A percentile compares a stretch with the other conserved stretches of the same genome.
Conservation (phyloP, 805 yeast species). For the Saccharomycopsis fibuligera region DNA sequence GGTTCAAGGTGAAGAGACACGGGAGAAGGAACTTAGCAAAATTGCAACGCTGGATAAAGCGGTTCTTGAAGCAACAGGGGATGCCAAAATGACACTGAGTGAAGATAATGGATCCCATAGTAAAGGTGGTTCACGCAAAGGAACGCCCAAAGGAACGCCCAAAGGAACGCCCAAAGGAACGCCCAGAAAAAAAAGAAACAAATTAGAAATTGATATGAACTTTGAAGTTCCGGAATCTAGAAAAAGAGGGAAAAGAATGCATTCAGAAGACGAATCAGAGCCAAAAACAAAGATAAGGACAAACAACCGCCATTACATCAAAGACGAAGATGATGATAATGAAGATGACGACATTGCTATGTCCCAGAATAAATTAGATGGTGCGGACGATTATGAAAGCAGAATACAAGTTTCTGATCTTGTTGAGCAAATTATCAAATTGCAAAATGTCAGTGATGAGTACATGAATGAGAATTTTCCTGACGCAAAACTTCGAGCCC, state of each 20-base stretch:
- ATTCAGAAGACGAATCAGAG: not conserved
- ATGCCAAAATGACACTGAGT: too few species aligned
- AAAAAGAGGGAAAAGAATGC: not conserved
- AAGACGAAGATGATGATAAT: slow-evolving; percentile 2
- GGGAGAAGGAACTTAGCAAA: too few species aligned
- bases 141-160: too few species aligned
- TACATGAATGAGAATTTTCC: not conserved
- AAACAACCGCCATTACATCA: not conserved
- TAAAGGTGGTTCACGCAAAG: too few species aligned
- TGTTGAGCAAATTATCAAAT: not conserved
- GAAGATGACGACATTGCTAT: not conserved
- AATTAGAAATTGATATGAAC: not conserved
- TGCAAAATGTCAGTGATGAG: not conserved
- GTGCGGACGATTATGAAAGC: too few species aligned
- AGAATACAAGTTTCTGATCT: too few species aligned
- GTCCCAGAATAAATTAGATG: too few species aligned
- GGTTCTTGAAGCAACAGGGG: not conserved
- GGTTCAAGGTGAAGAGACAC: not conserved
- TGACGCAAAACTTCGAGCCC: too few species aligned
- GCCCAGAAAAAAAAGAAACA: not conserved
- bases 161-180: not conserved
- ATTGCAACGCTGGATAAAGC: not conserved
- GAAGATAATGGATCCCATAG: too few species aligned
- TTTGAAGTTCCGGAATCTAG: not conserved
- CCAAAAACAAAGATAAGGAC: not conserved